Conservation (phyloP, 163 green algal species). For the Prototheca cutis region DNA sequence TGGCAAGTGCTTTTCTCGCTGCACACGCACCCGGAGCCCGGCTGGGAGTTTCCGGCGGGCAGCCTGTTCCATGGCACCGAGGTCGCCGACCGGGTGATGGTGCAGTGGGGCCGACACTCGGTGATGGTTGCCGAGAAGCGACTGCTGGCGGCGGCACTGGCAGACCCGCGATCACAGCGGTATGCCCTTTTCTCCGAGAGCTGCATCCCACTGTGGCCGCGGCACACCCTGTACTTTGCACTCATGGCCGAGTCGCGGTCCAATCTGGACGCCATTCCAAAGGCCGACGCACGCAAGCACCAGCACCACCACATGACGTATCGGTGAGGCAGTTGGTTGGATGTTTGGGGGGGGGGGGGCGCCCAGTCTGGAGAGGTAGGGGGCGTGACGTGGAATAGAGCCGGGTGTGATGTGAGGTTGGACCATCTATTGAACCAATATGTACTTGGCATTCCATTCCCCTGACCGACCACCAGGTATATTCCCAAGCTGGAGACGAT, state of each 20-base stretch:
- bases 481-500: background rate
- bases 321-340: background rate
- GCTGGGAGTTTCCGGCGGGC: slow-evolving; percentile 1
- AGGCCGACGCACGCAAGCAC: background rate
- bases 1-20: slow-evolving; percentile 12
- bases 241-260: slow-evolving; percentile 19
- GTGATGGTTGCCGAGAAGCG: slow-evolving; percentile 14
- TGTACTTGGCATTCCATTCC: background rate
- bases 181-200: slow-evolving; percentile 35
- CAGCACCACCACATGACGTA: background rate
- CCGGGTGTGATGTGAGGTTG: background rate
- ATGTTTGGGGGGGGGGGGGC: too few relatives aligned
- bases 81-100: slow-evolving; percentile 21
- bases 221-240: slow-evolving; percentile 23
- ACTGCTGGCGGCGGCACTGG: slow-evolving; percentile 25
- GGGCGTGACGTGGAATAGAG: background rate
- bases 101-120: slow-evolving; percentile 31
- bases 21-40: slow-evolving; percentile 11
- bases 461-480: background rate
- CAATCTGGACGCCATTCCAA: slow-evolving; percentile 23
- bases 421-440: too few relatives aligned
- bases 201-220: slow-evolving; percentile 30
- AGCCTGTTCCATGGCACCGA: slow-evolving; percentile 25
- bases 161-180: slow-evolving; percentile 23
- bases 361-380: too few relatives aligned